Base-by-base conservation (phyloP, 352 stramenopile genomes). In the Pythium brassicae region DNA sequence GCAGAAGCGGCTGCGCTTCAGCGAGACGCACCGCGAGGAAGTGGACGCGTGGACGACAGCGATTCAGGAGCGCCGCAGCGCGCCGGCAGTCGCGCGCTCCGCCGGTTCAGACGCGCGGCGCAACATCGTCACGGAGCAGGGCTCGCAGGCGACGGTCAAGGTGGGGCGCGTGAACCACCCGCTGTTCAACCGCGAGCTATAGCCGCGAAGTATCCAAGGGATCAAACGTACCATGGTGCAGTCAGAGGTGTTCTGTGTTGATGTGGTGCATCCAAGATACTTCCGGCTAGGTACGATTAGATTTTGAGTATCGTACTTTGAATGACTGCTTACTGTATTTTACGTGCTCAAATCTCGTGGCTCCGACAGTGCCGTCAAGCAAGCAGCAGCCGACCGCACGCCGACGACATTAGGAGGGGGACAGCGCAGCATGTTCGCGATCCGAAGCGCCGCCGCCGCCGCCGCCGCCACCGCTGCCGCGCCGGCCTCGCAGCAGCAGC, bases 121-220 rank as follows among this genome's bases (percentile, higher is more conserved):
- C 57, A 92, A 92, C 53, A 77, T 90, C 43, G 51, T 90, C 20
- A 55, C 53, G 5, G 47, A 50, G 11, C 65, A 67, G 34, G 53
- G 53, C 0, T 86, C 74, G 0, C 68, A 90, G 64, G 76, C 83
- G 61, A 74, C 69, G 26, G 52, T 69, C 57, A 86, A 81, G 37
- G 72, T 92, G 10, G 82, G 82, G 1, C 65, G 68, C 44, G 71
- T 66, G 37, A 90, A 90, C 57, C 82, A 92, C 46, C 82, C 82
- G n/a, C 69, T 92, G 9, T 89, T 89, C 55, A 92, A 92, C 58
- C 74, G 67, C 29, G 71, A 88, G 29, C 15, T 70, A 29, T 63
- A 57, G 49, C n/a, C 9, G 15, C 12, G 8, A 15, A 42, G n/a
- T n/a, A n/a, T n/a, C n/a, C n/a, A n/a, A n/a, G n/a, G n/a, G n/a